Conservation (phyloP, 2,329 filamentous ascomycete genomes). For the Ampelomyces quisqualis region DNA sequence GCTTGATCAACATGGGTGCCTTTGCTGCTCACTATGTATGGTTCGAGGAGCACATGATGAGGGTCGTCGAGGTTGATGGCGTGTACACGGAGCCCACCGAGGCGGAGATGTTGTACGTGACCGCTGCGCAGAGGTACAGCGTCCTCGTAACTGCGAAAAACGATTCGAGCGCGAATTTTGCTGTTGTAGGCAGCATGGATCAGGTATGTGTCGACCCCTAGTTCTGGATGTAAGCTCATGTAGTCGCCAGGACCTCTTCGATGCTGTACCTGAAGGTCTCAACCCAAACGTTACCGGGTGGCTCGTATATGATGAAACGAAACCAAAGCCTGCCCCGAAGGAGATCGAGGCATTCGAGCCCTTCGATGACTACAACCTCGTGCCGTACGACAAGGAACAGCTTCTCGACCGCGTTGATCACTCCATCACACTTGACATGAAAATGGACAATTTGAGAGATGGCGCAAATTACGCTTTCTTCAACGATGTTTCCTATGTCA, state of each 20-base stretch:
- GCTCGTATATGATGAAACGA: conserved; percentile 56
- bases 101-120: conserved; percentile 63
- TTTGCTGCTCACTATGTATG: conserved; percentile 71
- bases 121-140: conserved; percentile 71
- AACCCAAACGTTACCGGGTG: conserved; percentile 64
- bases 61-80: conserved; percentile 69
- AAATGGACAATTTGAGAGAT: conserved; percentile 67
- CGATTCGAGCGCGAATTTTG: conserved; percentile 57
- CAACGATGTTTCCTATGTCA: conserved; percentile 74
- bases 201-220: conserved; percentile 29
- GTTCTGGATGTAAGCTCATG: conserved; percentile 1
- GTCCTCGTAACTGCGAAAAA: conserved; percentile 64
- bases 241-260: conserved; percentile 55
- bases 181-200: conserved; percentile 57
- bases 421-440: conserved; percentile 59
- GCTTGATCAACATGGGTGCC: conserved; percentile 69
- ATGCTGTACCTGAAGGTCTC: conserved; percentile 64
- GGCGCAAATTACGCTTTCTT: conserved; percentile 63
- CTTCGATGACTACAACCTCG: conserved; percentile 72
- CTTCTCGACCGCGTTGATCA: conserved; percentile 64
- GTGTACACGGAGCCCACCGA: conserved; percentile 62
- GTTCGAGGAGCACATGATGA: conserved; percentile 66
- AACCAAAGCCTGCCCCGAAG: conserved; percentile 53
- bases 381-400: conserved; percentile 66
- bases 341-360: conserved; percentile 63